A percentile compares a stretch with the other conserved stretches of the same genome.
These are phyloP conservation scores for Phaeophleospora eucalypticola DNA, from an alignment of 2,329 filamentous ascomycete genomes.

Conservation along the genomic window DNA sequence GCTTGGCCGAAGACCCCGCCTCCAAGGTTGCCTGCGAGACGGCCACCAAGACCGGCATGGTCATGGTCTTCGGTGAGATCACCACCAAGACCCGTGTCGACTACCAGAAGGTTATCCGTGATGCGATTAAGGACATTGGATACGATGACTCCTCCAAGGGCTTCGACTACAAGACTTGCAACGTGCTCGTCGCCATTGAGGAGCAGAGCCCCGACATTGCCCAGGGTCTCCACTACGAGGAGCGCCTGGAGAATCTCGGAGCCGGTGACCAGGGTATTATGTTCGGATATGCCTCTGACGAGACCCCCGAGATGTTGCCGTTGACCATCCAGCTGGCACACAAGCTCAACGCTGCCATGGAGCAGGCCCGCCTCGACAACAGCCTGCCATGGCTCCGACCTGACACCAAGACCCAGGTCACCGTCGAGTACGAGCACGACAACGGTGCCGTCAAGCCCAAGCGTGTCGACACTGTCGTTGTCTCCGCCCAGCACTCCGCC, in stretches of 20 bases:
- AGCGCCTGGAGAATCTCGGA: constrained; percentile 95
- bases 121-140: constrained; percentile 95
- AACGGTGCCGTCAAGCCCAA: constrained; percentile 86
- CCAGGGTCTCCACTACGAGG: constrained; percentile 96
- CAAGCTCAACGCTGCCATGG: constrained; percentile 96
- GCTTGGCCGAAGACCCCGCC: constrained; percentile 86
- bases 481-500: constrained; percentile 89
- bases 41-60: constrained; percentile 98
- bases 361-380: constrained; percentile 79
- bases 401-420: constrained; percentile 99
- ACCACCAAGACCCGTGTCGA: constrained; percentile 92
- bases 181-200: constrained; percentile 97
- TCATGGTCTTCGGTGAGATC: constrained; percentile 99
- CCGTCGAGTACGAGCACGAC: constrained; percentile 97
- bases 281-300: constrained; percentile 99
- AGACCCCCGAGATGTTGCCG: constrained; percentile 95
- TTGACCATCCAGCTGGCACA: constrained; percentile 91
- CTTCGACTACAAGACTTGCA: constrained; percentile 99
- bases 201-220: constrained; percentile 98
- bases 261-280: constrained; percentile 99
- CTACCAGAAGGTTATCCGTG: constrained; percentile 96
- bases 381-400: constrained; percentile 89
- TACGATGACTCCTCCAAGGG: constrained; percentile 97
- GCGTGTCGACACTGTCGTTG: constrained; percentile 93
- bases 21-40: constrained; percentile 99